Evolutionary conservation across 306 rosid species (phyloP).

Genomic region (Gastrolobium villosum): DNA sequence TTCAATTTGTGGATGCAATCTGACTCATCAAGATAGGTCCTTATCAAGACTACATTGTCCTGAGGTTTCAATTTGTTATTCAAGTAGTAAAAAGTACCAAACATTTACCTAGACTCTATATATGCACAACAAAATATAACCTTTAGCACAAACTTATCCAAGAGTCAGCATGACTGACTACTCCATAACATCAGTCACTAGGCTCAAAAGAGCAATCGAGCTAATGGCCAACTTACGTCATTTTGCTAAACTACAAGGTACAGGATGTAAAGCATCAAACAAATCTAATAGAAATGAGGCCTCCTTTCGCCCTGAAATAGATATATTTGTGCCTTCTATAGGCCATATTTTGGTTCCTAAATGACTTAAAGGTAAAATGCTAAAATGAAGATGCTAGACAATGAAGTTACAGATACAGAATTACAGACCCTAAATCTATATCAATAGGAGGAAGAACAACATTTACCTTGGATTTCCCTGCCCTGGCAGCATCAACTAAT

Average conservation of each 20-base stretch:
- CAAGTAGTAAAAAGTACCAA: conserved; percentile 28
- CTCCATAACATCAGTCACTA: conserved; percentile 22
- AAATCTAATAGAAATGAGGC: background rate
- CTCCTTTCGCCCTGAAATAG: conserved; percentile 19
- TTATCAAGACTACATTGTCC: conserved; percentile 8
- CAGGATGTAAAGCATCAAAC: background rate
- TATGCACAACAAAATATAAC: background rate
- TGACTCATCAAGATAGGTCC: conserved; percentile 19
- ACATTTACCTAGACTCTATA: conserved; percentile 14
- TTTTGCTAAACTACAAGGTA: conserved; percentile 24
- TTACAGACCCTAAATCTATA: conserved; percentile 7
- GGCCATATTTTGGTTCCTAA: conserved; percentile 27
- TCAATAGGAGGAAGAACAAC: conserved; percentile 23
- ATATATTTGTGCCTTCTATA: conserved; percentile 2
- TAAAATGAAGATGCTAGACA: conserved; percentile 15
- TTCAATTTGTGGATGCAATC: conserved; percentile 34
- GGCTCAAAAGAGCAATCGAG: conserved; percentile 2
- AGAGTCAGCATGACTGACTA: background rate
- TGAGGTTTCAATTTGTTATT: background rate
- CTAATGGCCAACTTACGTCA: background rate
- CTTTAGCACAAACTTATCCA: conserved; percentile 10
- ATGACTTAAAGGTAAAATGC: background rate
- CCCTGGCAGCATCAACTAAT: conserved; percentile 78
- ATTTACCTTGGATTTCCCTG: conserved; percentile 90
- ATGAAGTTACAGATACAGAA: background rate